Percentiles rank a stretch among this genome's conserved stretches.
phyloP scores from a whole-genome alignment of 768 basidiomycete genomes.

The Phaeotremella fagi region DNA sequence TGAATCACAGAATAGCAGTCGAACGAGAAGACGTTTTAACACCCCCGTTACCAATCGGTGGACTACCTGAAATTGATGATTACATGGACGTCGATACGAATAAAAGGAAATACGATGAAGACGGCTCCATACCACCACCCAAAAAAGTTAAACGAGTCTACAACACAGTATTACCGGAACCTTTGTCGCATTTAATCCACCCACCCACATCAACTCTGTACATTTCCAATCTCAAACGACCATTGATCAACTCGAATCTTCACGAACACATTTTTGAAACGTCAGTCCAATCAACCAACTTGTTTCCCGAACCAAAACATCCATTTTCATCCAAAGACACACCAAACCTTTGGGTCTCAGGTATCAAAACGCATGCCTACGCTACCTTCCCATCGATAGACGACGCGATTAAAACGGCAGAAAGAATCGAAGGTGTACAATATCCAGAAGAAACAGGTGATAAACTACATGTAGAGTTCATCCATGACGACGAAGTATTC shows the following conservation, averaged over 20 bases:
- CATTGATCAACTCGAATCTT: conserved; percentile 32
- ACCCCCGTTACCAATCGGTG: conserved; percentile 1
- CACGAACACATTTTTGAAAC: conserved; percentile 31
- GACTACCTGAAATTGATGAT: conserved; percentile 10
- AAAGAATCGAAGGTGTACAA: conserved; percentile 26
- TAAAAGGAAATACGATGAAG: not conserved
- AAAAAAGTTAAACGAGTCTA: not conserved
- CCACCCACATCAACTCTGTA: conserved; percentile 43
- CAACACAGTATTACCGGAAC: conserved; percentile 22
- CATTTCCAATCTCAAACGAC: conserved; percentile 45
- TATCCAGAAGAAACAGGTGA: conserved; percentile 41
- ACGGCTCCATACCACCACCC: not conserved
- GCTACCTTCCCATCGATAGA: conserved; percentile 20
- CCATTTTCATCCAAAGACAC: conserved; percentile 27
- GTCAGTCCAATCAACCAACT: conserved; percentile 1
- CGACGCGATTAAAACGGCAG: conserved; percentile 24
- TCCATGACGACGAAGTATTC: conserved; percentile 32
- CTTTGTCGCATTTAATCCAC: conserved; percentile 37
- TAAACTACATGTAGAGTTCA: conserved; percentile 38
- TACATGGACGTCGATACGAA: conserved; percentile 4
- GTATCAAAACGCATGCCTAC: conserved; percentile 40
- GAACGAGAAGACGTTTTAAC: conserved; percentile 5
- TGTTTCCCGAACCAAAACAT: conserved; percentile 13
- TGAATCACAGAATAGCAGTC: no score
- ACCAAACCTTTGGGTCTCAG: conserved; percentile 36